Conservation (phyloP, 345 rosid species). For the Kandelia obovata region DNA sequence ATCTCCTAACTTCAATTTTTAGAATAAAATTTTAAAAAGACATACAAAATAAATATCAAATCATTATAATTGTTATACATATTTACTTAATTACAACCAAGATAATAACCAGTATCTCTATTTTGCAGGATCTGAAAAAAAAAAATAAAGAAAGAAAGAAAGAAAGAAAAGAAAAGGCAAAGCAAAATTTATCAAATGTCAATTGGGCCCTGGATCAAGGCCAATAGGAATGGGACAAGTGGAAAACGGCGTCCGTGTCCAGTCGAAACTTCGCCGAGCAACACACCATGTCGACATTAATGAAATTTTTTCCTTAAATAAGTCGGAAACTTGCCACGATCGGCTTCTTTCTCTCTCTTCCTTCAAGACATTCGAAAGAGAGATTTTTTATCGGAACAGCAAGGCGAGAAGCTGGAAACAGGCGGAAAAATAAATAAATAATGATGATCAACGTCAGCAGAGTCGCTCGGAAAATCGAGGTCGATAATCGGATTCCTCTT, state of each 20-base stretch:
- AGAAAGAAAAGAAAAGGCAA: no score
- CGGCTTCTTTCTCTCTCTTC: neutral
- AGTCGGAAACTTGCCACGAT: neutral
- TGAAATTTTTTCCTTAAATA: neutral
- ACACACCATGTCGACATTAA: slow-evolving; percentile 27
- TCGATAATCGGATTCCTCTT: slow-evolving; percentile 80
- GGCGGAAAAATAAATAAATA: neutral
- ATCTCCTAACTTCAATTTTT: no score
- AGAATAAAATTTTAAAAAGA: no score
- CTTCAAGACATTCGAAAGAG: neutral
- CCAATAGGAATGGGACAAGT: no score
- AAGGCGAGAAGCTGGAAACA: neutral
- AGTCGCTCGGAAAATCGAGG: slow-evolving; percentile 62
- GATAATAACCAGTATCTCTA: no score
- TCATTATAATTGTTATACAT: no score
- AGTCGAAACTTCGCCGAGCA: neutral
- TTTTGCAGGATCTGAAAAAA: no score
- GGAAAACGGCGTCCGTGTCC: neutral
- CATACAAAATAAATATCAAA: no score
- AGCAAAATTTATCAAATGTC: no score
- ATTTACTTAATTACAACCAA: no score
- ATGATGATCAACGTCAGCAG: slow-evolving; percentile 65
- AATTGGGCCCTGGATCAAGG: no score
- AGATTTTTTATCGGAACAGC: neutral
- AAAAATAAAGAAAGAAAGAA: no score